Base-by-base conservation (phyloP, 345 rosid species). In the Lumnitzera littorea region DNA sequence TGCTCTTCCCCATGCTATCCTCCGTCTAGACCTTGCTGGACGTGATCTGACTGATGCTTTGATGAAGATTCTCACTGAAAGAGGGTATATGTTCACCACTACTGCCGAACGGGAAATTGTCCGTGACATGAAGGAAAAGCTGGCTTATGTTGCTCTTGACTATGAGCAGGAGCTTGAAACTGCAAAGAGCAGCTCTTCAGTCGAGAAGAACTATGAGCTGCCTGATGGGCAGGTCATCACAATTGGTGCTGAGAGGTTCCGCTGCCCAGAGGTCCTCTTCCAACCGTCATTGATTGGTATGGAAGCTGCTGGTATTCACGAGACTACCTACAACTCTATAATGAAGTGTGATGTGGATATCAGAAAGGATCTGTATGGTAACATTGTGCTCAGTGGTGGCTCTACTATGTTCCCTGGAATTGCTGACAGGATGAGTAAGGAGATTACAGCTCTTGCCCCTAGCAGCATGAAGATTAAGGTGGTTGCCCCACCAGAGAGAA, bases 21-120 rank as follows among this genome's bases (percentile, higher is more conserved):
- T 82, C 43, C 81, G 86, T 62, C 54, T 82, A 61, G 86, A 82
- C 63, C 81, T 82, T 12, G 86, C 86, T 24, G 86, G 86, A 14
- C 83, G 86, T 62, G 86, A 82, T 61, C 83, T 82, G n/a, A 82
- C 86, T 0, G 86, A 82, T 72, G 69, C 86, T 15, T 61, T 82
- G 70, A 82, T 82, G 83, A 82, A 82, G 76, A 82, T 82, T 62
- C 77, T 82, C 55, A 82, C 86, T 0, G 86, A 82, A 72, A 78
- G 86, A 72, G 86, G 86, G n/a, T 82, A 82, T 71, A 76, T 76
- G 81, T 82, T 82, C 72, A 82, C 86, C 72, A 82, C 86, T 67
- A 78, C 86, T 48, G 86, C 86, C 2, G 95, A 87, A 47, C 88
- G 91, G 75, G 95, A 87, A 84, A 87, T 87, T 75, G 95, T 87